Percentiles rank a stretch among this genome's conserved stretches.
Evolutionary conservation across 176 grass and related monocot species (phyloP).

Genomic region (Eragrostis nindensis): DNA sequence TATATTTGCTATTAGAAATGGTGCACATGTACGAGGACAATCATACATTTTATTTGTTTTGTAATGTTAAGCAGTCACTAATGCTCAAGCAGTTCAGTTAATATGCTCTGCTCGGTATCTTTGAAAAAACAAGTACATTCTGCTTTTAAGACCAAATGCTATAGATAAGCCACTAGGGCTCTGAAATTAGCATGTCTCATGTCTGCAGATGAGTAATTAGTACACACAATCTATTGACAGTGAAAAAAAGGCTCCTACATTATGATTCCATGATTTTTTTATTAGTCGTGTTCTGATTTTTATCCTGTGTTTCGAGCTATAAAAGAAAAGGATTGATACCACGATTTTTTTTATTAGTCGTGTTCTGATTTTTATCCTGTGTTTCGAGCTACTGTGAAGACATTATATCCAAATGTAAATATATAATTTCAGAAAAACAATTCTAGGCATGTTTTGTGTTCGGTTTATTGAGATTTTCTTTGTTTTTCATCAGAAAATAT

Average conservation of each 20-base stretch:
- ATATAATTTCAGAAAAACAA: neutral
- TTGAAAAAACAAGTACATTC: conserved; percentile 1
- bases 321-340: neutral
- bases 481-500: conserved; percentile 72
- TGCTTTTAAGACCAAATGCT: neutral
- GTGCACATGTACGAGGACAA: neutral
- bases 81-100: neutral
- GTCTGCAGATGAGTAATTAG: too few species aligned
- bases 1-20: neutral
- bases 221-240: neutral
- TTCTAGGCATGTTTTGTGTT: neutral
- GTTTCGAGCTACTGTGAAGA: neutral
- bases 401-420: neutral
- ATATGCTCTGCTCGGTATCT: neutral
- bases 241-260: neutral
- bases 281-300: conserved; percentile 3
- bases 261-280: too few species aligned
- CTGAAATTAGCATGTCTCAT: neutral
- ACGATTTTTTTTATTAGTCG: too few species aligned
- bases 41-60: neutral
- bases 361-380: neutral
- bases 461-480: neutral
- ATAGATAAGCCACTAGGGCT: neutral
- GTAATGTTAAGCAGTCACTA: neutral
- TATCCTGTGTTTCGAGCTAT: neutral